phyloP scores from a whole-genome alignment of 331 rosid species.

The Rhamnella rubrinervis region DNA sequence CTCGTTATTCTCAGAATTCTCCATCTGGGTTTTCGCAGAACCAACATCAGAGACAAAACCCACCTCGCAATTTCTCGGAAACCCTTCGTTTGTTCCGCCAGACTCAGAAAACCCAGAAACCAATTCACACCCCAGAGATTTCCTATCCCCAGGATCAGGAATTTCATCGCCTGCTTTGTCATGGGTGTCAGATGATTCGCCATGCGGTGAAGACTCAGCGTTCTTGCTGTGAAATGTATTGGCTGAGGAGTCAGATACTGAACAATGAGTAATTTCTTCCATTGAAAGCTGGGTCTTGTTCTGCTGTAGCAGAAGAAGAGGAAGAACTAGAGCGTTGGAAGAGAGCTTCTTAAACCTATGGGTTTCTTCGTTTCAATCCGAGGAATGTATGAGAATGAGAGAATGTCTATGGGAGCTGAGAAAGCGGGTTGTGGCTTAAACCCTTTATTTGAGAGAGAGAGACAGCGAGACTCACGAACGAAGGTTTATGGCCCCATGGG shows the following conservation, averaged over 20 bases:
- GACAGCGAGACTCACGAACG: no score
- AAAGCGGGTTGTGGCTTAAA: no score
- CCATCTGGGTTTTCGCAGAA: slow-evolving; percentile 12
- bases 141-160: slow-evolving; percentile 4
- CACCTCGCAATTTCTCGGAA: slow-evolving; percentile 5
- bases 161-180: neutral
- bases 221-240: neutral
- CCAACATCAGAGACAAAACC: slow-evolving; percentile 13
- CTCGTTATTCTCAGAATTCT: neutral
- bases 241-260: neutral
- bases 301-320: no score
- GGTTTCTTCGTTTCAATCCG: no score
- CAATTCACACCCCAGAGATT: slow-evolving; percentile 4
- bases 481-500: no score
- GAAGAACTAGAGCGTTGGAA: no score
- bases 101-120: slow-evolving; percentile 14
- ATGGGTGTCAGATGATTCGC: neutral
- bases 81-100: slow-evolving; percentile 9
- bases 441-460: no score
- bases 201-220: neutral
- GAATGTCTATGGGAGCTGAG: no score
- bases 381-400: no score
- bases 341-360: no score
- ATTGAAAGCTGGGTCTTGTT: no score
- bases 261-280: neutral